phyloP scores from a whole-genome alignment of 805 yeast genomes.

The Candida ovalis region DNA sequence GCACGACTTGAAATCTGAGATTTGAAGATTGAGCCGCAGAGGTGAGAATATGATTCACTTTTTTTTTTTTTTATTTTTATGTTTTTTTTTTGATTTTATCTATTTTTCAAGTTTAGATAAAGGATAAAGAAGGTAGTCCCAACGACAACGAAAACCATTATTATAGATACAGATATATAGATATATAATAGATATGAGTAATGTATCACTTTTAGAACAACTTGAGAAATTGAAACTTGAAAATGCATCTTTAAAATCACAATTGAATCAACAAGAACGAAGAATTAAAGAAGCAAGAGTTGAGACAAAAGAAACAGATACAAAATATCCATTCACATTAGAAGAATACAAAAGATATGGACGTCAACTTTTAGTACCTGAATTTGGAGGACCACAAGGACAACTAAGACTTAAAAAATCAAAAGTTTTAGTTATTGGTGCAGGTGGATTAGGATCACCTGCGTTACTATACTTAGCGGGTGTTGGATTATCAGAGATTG shows the following conservation, averaged over 20 bases:
- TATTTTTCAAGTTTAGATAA: no score
- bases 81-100: no score
- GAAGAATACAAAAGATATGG: slow-evolving; percentile 87
- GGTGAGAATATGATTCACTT: no score
- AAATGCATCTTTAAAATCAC: slow-evolving; percentile 6
- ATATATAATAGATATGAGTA: not conserved
- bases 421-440: slow-evolving; percentile 78
- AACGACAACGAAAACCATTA: not conserved
- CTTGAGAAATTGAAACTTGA: slow-evolving; percentile 19
- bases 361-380: slow-evolving; percentile 91
- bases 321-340: slow-evolving; percentile 29
- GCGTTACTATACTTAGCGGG: slow-evolving; percentile 81
- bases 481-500: slow-evolving; percentile 81
- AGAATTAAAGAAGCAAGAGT: not conserved
- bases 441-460: slow-evolving; percentile 96
- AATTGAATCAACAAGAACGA: not conserved
- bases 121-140: no score
- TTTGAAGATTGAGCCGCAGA: no score
- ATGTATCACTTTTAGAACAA: slow-evolving; percentile 18
- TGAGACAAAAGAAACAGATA: not conserved
- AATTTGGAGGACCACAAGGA: slow-evolving; percentile 49
- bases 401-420: slow-evolving; percentile 60
- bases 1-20: no score
- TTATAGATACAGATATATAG: not conserved
- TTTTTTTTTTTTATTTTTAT: no score